Percentiles rank a stretch among this genome's conserved stretches.
Conservation (phyloP, 208 protist genomes). For the Lotmaria passim region DNA sequence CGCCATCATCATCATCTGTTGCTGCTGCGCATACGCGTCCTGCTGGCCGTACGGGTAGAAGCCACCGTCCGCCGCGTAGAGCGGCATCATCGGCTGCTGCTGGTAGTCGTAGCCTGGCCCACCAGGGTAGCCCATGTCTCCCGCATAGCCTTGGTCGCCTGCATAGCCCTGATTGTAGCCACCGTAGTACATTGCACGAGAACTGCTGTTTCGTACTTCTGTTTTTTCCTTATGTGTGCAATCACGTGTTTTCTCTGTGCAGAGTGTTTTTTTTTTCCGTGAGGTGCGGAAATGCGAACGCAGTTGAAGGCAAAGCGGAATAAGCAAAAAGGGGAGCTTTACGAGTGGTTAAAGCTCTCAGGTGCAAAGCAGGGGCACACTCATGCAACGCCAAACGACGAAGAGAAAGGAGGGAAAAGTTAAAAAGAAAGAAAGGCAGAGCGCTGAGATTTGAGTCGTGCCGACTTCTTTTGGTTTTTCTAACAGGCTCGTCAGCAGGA, state of each 20-base stretch:
- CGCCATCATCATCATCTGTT: slow-evolving; percentile 24
- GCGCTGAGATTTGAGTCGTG: too few relatives aligned
- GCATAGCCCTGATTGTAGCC: slow-evolving; percentile 28
- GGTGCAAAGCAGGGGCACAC: too few relatives aligned
- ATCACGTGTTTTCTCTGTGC: background rate
- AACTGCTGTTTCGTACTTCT: too few relatives aligned
- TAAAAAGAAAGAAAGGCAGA: background rate
- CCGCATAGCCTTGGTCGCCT: slow-evolving; percentile 24
- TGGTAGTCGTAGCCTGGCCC: slow-evolving; percentile 22
- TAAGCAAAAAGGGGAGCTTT: too few relatives aligned
- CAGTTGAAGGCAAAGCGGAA: too few relatives aligned
- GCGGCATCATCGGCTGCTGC: slow-evolving; percentile 22
- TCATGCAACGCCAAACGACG: too few relatives aligned
- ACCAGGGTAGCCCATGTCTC: slow-evolving; percentile 21
- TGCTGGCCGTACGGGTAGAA: slow-evolving; percentile 23
- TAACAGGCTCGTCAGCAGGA: too few relatives aligned
- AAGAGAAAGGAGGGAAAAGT: background rate
- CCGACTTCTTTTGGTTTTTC: too few relatives aligned
- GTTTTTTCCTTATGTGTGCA: too few relatives aligned
- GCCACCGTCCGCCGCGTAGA: slow-evolving; percentile 8
- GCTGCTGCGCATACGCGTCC: slow-evolving; percentile 21
- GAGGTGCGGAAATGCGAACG: too few relatives aligned
- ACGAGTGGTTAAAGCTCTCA: too few relatives aligned
- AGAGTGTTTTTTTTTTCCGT: too few relatives aligned
- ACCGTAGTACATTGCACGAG: slow-evolving; percentile 27